Evolutionary conservation across 78 protist genomes (phyloP).

Genomic region (Chrysochromulina parva): DNA sequence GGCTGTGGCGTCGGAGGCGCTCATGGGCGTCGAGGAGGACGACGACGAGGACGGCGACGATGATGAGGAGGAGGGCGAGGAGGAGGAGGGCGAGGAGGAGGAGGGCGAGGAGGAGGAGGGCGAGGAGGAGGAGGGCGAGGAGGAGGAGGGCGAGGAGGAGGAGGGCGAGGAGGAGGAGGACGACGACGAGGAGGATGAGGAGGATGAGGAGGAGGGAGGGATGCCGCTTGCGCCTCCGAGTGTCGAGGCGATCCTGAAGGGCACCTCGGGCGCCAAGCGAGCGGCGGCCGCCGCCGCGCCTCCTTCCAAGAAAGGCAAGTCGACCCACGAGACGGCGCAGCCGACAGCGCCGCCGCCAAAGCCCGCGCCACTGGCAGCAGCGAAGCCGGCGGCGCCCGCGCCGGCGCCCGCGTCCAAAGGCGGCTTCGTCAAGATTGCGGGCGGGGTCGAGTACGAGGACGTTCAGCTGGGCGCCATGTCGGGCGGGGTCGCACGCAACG

Average conservation of each 20-base stretch:
- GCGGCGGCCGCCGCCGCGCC: neutral
- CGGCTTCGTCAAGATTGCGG: too few species aligned
- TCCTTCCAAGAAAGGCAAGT: neutral
- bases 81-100: neutral
- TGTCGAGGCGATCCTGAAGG: neutral
- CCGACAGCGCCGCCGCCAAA: neutral
- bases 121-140: constrained; percentile 7
- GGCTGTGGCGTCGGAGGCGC: too few species aligned
- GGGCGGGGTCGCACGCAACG: constrained; percentile 25
- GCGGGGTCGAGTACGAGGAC: too few species aligned
- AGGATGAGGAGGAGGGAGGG: neutral
- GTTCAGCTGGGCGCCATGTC: neutral
- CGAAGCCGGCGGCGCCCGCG: neutral
- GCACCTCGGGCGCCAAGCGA: neutral
- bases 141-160: neutral
- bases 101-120: neutral
- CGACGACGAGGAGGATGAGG: neutral
- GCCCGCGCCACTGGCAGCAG: neutral
- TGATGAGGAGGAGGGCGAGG: neutral
- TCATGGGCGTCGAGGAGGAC: neutral
- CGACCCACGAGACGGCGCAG: neutral
- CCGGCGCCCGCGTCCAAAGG: too few species aligned
- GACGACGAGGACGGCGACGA: neutral
- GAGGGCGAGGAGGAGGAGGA: neutral
- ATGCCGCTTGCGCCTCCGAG: neutral